Percentiles rank a stretch among this genome's conserved stretches.
Evolutionary conservation across 192 early-diverging fungal species (phyloP).

Genomic region (Dissophora globulifera): DNA sequence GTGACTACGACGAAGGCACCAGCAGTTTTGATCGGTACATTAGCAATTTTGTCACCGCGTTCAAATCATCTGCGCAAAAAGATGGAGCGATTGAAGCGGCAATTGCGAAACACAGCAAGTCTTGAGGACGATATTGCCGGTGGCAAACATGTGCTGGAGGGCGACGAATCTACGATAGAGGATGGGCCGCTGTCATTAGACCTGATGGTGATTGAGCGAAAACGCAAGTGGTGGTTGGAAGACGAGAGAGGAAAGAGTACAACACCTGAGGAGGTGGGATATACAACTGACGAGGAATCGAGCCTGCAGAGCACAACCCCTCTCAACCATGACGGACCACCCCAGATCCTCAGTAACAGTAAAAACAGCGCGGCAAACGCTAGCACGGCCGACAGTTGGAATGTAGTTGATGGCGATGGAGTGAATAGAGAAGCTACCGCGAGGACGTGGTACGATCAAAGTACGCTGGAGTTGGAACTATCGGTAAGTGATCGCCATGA

Average conservation of each 20-base stretch:
- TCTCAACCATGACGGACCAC: too few species aligned
- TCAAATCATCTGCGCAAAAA: conserved; percentile 29
- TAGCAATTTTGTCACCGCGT: conserved; percentile 19
- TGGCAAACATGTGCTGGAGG: too few species aligned
- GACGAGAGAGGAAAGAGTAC: not conserved
- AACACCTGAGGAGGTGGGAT: conserved; percentile 8
- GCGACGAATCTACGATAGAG: conserved; percentile 26
- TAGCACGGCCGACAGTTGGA: not conserved
- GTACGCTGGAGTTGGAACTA: conserved; percentile 4
- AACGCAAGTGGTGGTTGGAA: conserved; percentile 25
- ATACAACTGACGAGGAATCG: not conserved
- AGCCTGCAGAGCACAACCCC: not conserved
- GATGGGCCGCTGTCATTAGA: conserved; percentile 44
- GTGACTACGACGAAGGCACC: not conserved
- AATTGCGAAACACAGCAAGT: conserved; percentile 28
- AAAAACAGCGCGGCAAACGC: not conserved
- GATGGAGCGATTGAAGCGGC: conserved; percentile 22
- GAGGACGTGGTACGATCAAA: conserved; percentile 11
- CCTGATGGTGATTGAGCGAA: conserved; percentile 27
- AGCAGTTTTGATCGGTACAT: too few species aligned
- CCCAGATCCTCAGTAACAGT: too few species aligned
- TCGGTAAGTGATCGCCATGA: not conserved
- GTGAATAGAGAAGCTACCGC: too few species aligned
- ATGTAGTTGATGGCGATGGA: not conserved
- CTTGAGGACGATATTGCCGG: conserved; percentile 4